Evolutionary conservation across 495 filamentous ascomycete species (phyloP).

Genomic region (Penicillium flavigenum): DNA sequence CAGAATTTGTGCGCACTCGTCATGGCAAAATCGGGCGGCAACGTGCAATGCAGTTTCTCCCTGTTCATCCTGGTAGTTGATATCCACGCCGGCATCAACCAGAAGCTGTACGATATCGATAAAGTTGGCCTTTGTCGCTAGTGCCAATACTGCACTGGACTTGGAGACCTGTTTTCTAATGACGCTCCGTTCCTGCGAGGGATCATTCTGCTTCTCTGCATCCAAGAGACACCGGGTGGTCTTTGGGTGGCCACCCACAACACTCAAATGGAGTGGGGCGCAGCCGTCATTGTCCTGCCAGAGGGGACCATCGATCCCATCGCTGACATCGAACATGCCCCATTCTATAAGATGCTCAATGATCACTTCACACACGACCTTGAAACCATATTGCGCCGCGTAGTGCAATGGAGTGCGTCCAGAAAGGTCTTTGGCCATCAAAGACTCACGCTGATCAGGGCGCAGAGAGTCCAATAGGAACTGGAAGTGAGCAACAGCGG

Average conservation of each 20-base stretch:
- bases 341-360: slow-evolving; percentile 86
- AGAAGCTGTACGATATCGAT: slow-evolving; percentile 77
- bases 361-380: slow-evolving; percentile 80
- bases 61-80: slow-evolving; percentile 89
- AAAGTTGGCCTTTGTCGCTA: slow-evolving; percentile 85
- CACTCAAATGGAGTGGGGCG: slow-evolving; percentile 86
- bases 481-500: slow-evolving; percentile 69
- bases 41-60: slow-evolving; percentile 94
- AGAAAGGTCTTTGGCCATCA: slow-evolving; percentile 70
- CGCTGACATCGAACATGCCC: slow-evolving; percentile 77
- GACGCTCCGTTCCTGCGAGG: slow-evolving; percentile 55
- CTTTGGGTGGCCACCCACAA: slow-evolving; percentile 84
- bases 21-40: slow-evolving; percentile 84
- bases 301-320: slow-evolving; percentile 77
- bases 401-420: slow-evolving; percentile 92
- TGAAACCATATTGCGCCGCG: slow-evolving; percentile 91
- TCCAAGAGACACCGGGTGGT: slow-evolving; percentile 79
- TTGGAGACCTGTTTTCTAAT: slow-evolving; percentile 69
- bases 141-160: slow-evolving; percentile 84
- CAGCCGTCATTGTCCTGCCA: slow-evolving; percentile 95
- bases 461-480: slow-evolving; percentile 70
- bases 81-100: slow-evolving; percentile 86
- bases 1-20: slow-evolving; percentile 72
- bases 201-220: slow-evolving; percentile 69
- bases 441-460: slow-evolving; percentile 64